Percentiles rank a stretch among this genome's conserved stretches.
These are phyloP conservation scores for Torulaspora pretoriensis DNA, from an alignment of 1,139 yeast species.

Conservation along the genomic window DNA sequence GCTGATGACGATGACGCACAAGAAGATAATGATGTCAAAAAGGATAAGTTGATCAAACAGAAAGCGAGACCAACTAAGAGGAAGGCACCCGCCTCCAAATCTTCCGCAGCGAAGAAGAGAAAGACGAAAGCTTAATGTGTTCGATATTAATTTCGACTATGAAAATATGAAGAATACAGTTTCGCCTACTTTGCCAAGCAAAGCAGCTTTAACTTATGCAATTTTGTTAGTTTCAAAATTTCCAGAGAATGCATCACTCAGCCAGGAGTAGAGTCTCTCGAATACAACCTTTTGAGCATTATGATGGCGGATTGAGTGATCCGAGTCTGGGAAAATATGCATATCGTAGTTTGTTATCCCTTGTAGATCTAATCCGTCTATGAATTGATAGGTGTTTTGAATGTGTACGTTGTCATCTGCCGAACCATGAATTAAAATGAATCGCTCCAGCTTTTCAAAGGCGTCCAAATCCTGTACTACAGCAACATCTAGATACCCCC, in stretches of 20 bases:
- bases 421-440: conserved; percentile 88
- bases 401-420: conserved; percentile 96
- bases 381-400: conserved; percentile 72
- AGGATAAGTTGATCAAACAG: conserved; percentile 55
- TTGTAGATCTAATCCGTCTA: conserved; percentile 63
- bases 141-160: background rate
- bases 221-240: conserved; percentile 35
- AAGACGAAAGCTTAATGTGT: conserved; percentile 18
- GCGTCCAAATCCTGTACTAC: conserved; percentile 47
- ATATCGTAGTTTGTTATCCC: conserved; percentile 80
- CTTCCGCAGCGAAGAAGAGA: conserved; percentile 28
- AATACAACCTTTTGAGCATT: conserved; percentile 74
- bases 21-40: conserved; percentile 41
- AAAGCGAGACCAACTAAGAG: conserved; percentile 39
- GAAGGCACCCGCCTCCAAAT: conserved; percentile 22
- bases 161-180: background rate
- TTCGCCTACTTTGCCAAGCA: background rate
- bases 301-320: conserved; percentile 75
- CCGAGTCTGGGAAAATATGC: conserved; percentile 89
- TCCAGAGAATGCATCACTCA: conserved; percentile 63
- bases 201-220: background rate
- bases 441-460: conserved; percentile 52
- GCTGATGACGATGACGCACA: conserved; percentile 43
- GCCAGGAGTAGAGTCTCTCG: conserved; percentile 70
- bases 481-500: conserved; percentile 45